Evolutionary conservation across 2,329 filamentous ascomycete genomes (phyloP).

Genomic region (Fusarium agapanthi): DNA sequence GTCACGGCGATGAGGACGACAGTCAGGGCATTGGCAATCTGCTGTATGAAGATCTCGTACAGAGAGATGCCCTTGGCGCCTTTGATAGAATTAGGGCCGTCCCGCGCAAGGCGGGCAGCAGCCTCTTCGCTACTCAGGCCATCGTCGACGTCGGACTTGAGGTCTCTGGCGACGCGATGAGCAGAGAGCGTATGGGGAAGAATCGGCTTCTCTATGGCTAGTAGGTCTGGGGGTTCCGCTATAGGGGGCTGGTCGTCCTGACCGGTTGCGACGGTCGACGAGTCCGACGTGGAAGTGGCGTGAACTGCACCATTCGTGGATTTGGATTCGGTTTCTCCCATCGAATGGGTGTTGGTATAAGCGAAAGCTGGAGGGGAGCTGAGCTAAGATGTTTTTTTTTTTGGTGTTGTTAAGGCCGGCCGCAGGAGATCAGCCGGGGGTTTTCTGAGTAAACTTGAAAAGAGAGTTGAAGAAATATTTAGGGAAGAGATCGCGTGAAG

Average conservation of each 20-base stretch:
- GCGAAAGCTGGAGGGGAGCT: conserved; percentile 25
- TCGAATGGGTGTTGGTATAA: conserved; percentile 50
- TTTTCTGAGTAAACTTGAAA: background rate
- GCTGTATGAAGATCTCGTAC: conserved; percentile 79
- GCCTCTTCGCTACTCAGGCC: conserved; percentile 72
- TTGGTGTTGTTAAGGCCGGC: background rate
- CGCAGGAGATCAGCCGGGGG: conserved; percentile 19
- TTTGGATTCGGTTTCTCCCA: conserved; percentile 51
- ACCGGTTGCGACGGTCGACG: conserved; percentile 46
- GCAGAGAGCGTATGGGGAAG: conserved; percentile 50
- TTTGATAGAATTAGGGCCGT: conserved; percentile 77
- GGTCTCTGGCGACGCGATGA: conserved; percentile 46
- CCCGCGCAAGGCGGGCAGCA: conserved; percentile 68
- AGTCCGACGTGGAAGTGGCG: conserved; percentile 51
- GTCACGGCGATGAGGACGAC: conserved; percentile 79
- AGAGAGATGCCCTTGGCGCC: conserved; percentile 75
- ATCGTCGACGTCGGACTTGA: conserved; percentile 59
- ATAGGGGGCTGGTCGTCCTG: conserved; percentile 53
- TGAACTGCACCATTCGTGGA: conserved; percentile 54
- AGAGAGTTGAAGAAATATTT: background rate
- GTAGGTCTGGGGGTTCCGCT: conserved; percentile 49
- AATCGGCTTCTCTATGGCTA: conserved; percentile 49
- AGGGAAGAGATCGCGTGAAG: conserved; percentile 30
- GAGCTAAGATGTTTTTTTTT: background rate
- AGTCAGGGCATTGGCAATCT: conserved; percentile 80